phyloP scores from a whole-genome alignment of 1,284 basidiomycete genomes.

The Ustilago bromivora region DNA sequence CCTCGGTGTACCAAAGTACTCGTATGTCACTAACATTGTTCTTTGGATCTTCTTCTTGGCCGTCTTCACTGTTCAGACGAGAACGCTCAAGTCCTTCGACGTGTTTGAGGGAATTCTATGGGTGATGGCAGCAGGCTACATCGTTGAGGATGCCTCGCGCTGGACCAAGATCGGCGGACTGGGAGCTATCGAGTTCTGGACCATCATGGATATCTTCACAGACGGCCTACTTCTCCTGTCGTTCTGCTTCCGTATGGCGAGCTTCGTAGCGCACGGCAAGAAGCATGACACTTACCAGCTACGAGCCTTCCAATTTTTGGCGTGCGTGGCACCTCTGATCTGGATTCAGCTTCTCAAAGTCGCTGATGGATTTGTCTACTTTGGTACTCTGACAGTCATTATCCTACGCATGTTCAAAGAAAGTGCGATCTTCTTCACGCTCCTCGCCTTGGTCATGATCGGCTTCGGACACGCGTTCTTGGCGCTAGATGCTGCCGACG shows the following conservation, averaged over 20 bases:
- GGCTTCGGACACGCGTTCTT: slow-evolving; percentile 89
- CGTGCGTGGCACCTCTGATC: slow-evolving; percentile 63
- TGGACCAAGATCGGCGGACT: slow-evolving; percentile 62
- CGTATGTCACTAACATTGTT: slow-evolving; percentile 56
- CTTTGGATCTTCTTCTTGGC: slow-evolving; percentile 58
- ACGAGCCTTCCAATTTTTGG: slow-evolving; percentile 59
- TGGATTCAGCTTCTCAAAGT: slow-evolving; percentile 61
- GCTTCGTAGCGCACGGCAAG: slow-evolving; percentile 49
- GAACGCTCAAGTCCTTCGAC: slow-evolving; percentile 49
- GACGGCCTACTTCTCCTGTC: slow-evolving; percentile 51
- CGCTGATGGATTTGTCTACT: slow-evolving; percentile 73
- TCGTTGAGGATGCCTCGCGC: slow-evolving; percentile 56
- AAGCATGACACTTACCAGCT: slow-evolving; percentile 42
- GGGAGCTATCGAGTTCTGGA: slow-evolving; percentile 60
- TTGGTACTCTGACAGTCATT: slow-evolving; percentile 59
- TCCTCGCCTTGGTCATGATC: slow-evolving; percentile 82
- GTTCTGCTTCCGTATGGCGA: slow-evolving; percentile 53
- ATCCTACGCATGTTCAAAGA: slow-evolving; percentile 85
- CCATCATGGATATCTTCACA: slow-evolving; percentile 56
- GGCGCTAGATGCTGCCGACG: slow-evolving; percentile 90
- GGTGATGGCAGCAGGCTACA: slow-evolving; percentile 59
- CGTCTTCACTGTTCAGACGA: slow-evolving; percentile 58
- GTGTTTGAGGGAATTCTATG: slow-evolving; percentile 54
- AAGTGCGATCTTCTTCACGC: slow-evolving; percentile 74
- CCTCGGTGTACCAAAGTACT: slow-evolving; percentile 55